Base-by-base conservation (phyloP, 345 rosid genomes). In the Citrus sp. region DNA sequence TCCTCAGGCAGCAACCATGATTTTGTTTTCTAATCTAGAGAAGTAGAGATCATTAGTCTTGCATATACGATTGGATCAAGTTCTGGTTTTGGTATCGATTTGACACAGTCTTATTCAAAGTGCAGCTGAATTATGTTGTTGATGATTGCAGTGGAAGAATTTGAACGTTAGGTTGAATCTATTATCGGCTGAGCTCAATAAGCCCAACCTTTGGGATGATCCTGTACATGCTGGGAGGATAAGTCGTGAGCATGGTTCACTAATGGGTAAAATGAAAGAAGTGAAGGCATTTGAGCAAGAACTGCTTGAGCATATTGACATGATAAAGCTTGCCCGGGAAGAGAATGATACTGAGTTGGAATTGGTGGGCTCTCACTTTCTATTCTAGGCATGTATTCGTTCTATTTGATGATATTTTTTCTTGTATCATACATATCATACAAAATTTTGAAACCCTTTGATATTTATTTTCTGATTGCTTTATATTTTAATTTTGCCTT, bases 291-390 rank as follows among this genome's bases (percentile, higher is more conserved):
- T 92, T 78, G 99, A 96, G 80, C 87, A 84, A 78, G 93, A 94
- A 75, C 79, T 96, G 74, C 93, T 96, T 72, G 99, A 96, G 83
- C 94, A 96, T 77, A 90, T 96, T 83, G 98, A 96, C 86, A 91
- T 96, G 95, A 88, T 96, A 49, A 92, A 92, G 82, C 93, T 96
- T 78, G 97, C 97, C 71, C 90, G 88, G 30, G 99, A 94, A 75
- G 99, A 96, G 85, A 88, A 87, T 65, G 97, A 92, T 84, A 55
- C 88, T 69, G 98, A 96, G 83, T 79, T 96, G 91, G 95, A 94
- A 96, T 91, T 72, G 97, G 98, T 92, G 94, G 90, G 97, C 85
- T 77, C 83, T 85, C 83, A 72, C 85, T 84, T 88, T 85, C 86
- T 85, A 62, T 85, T 73, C 86, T 95, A 91, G 93, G 97, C 98